Conservation (phyloP, 352 stramenopile species). For the Aphanomyces euteiches region DNA sequence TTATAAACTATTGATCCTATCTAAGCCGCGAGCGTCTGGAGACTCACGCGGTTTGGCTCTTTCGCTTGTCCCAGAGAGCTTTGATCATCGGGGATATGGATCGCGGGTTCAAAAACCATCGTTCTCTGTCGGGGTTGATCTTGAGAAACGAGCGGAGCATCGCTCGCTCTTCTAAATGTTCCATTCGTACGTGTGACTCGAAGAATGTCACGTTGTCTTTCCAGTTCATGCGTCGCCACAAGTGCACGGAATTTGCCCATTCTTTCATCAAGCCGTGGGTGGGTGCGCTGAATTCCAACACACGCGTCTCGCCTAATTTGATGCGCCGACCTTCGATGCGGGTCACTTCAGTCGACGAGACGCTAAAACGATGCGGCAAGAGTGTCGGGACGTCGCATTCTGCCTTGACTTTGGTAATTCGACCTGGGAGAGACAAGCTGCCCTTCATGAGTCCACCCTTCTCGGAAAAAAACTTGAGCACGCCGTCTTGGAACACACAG, state of each 20-base stretch:
- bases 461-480: conserved; percentile 67
- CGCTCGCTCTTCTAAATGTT: conserved; percentile 55
- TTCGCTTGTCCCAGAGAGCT: conserved; percentile 23
- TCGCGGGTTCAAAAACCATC: conserved; percentile 1
- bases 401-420: conserved; percentile 72
- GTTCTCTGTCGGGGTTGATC: background rate
- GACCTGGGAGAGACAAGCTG: conserved; percentile 59
- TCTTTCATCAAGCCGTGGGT: conserved; percentile 81
- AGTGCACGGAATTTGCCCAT: conserved; percentile 76
- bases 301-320: conserved; percentile 59
- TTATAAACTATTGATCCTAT: conserved; percentile 10
- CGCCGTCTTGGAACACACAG: conserved; percentile 73
- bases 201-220: conserved; percentile 87
- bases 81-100: conserved; percentile 26
- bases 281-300: conserved; percentile 66
- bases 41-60: conserved; percentile 19
- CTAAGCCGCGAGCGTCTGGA: background rate
- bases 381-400: conserved; percentile 60
- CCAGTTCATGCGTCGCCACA: conserved; percentile 85
- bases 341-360: conserved; percentile 61
- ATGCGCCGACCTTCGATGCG: conserved; percentile 74
- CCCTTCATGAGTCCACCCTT: conserved; percentile 63
- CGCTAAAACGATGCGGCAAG: conserved; percentile 69
- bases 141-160: conserved; percentile 56
- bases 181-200: conserved; percentile 47